A percentile compares a stretch with the other conserved stretches of the same genome.
These are phyloP conservation scores for Mycena maculata DNA, from an alignment of 768 basidiomycete species.

Conservation along the genomic window DNA sequence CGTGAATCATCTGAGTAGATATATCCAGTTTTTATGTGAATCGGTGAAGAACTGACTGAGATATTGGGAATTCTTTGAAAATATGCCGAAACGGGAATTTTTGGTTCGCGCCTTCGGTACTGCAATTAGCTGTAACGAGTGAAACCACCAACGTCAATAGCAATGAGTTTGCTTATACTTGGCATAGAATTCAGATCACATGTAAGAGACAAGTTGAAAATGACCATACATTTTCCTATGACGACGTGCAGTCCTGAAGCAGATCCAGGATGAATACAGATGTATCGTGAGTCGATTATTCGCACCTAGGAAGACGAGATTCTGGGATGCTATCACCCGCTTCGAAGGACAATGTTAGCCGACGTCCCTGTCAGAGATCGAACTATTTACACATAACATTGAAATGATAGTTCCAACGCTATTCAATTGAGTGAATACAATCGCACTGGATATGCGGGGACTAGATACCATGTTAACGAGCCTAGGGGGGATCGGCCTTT, in stretches of 20 bases:
- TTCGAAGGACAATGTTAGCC: constrained; percentile 25
- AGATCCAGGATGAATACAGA: neutral
- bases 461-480: constrained; percentile 58
- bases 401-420: constrained; percentile 57
- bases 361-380: neutral
- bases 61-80: too few species aligned
- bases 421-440: neutral
- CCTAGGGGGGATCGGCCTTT: neutral
- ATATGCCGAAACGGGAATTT: too few species aligned
- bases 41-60: too few species aligned
- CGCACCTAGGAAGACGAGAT: constrained; percentile 53
- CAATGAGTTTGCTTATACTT: constrained; percentile 65
- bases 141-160: constrained; percentile 62
- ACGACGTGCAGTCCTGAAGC: constrained; percentile 63
- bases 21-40: too few species aligned
- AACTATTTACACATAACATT: constrained; percentile 57
- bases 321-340: constrained; percentile 61
- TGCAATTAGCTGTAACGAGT: too few species aligned
- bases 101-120: too few species aligned
- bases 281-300: neutral
- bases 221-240: constrained; percentile 60
- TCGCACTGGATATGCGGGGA: neutral
- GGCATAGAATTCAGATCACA: neutral
- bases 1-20: too few species aligned
- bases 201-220: neutral